phyloP scores from a whole-genome alignment of 176 grass and related monocot genomes.

The Oropetium thomaeum region DNA sequence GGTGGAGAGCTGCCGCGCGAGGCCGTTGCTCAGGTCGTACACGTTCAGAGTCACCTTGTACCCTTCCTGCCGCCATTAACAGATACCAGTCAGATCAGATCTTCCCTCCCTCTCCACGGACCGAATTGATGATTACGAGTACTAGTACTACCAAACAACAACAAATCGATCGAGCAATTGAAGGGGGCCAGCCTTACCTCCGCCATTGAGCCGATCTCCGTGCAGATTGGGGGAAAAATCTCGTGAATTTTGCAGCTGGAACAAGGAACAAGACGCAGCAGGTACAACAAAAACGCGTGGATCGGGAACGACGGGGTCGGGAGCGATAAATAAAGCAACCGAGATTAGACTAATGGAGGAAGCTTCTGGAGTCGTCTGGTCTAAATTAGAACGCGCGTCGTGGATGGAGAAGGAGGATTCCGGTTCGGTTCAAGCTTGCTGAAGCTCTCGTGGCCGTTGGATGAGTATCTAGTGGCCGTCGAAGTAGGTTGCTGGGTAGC shows the following conservation, averaged over 20 bases:
- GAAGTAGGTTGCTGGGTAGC: not conserved
- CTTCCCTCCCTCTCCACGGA: not conserved
- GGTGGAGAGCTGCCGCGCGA: conserved; percentile 74
- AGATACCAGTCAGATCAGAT: conserved; percentile 10
- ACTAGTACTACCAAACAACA: too few relatives aligned
- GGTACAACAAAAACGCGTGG: not conserved
- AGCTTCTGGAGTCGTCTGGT: conserved; percentile 46
- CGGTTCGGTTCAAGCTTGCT: not conserved
- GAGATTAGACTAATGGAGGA: conserved; percentile 20
- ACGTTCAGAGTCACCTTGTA: conserved; percentile 79
- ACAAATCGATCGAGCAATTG: not conserved
- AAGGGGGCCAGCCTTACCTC: conserved; percentile 24
- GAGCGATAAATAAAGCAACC: conserved; percentile 13
- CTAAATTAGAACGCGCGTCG: not conserved
- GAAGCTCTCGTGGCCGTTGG: conserved; percentile 19
- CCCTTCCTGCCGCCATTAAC: conserved; percentile 61
- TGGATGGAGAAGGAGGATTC: not conserved
- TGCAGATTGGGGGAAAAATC: not conserved
- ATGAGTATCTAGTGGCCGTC: not conserved
- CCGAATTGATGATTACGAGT: not conserved
- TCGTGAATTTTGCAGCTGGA: not conserved
- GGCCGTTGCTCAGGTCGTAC: conserved; percentile 92
- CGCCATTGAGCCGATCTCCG: conserved; percentile 35
- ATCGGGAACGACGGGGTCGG: conserved; percentile 2
- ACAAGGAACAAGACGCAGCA: not conserved